Evolutionary conservation across 352 stramenopile species (phyloP).

Genomic region (Salisapilia sapeloensis): DNA sequence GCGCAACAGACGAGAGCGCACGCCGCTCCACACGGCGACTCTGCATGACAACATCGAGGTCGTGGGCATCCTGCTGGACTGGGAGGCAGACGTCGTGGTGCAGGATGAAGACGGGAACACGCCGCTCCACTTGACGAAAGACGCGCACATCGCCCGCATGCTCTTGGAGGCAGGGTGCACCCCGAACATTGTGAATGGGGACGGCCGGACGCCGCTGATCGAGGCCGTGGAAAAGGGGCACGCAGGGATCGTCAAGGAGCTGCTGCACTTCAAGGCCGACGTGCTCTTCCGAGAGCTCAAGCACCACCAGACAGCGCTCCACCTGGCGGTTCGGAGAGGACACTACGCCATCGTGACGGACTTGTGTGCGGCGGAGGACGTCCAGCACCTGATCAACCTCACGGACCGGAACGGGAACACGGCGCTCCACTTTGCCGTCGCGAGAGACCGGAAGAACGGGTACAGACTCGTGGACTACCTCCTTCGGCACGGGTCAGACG

Average conservation of each 20-base stretch:
- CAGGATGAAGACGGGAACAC: constrained; percentile 77
- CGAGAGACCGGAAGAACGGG: constrained; percentile 69
- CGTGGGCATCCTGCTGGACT: constrained; percentile 61
- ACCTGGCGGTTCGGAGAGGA: constrained; percentile 66
- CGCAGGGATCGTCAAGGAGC: constrained; percentile 46
- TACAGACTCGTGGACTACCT: constrained; percentile 67
- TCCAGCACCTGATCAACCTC: constrained; percentile 39
- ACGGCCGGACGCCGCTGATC: constrained; percentile 63
- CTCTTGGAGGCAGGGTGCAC: constrained; percentile 66
- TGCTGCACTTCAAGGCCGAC: constrained; percentile 73
- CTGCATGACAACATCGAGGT: constrained; percentile 72
- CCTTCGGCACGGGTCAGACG: constrained; percentile 62
- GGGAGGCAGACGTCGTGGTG: constrained; percentile 60
- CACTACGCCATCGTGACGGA: constrained; percentile 79
- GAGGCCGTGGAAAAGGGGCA: constrained; percentile 63
- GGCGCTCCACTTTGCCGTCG: constrained; percentile 66
- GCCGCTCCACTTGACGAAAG: constrained; percentile 61
- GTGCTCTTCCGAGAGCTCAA: constrained; percentile 75
- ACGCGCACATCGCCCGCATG: constrained; percentile 62
- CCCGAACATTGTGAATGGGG: constrained; percentile 70
- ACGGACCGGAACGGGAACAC: constrained; percentile 79
- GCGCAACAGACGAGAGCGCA: constrained; percentile 57
- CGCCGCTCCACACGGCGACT: constrained; percentile 65
- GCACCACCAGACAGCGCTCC: constrained; percentile 67
- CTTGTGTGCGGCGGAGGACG: constrained; percentile 57